phyloP scores from a whole-genome alignment of 148 eudicot genomes.

The Persicaria tinctoria region DNA sequence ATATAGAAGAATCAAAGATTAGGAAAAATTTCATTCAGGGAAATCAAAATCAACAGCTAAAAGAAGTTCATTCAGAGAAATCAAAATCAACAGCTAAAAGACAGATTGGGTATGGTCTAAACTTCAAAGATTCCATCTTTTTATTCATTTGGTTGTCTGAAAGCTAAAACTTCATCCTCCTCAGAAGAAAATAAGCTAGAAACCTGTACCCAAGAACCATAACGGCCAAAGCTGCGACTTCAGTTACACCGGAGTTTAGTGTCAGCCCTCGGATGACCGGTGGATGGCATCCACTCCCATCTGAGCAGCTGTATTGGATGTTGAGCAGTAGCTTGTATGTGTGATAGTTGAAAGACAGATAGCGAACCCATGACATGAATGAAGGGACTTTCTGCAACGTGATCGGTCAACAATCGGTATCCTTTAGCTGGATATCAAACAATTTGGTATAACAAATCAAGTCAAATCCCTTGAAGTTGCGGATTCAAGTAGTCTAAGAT shows the following conservation, averaged over 20 bases:
- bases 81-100: too few species aligned
- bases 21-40: too few species aligned
- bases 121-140: background rate
- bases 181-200: constrained; percentile 26
- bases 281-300: background rate
- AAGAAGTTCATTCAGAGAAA: too few species aligned
- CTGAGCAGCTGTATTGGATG: constrained; percentile 24
- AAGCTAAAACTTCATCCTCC: constrained; percentile 19
- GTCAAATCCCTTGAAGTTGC: too few species aligned
- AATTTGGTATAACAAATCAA: too few species aligned
- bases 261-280: constrained; percentile 3
- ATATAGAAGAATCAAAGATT: too few species aligned
- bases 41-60: too few species aligned
- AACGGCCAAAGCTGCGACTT: constrained; percentile 21
- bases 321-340: constrained; percentile 30
- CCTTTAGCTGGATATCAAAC: too few species aligned
- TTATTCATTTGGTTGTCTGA: background rate
- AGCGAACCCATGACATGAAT: constrained; percentile 37
- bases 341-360: constrained; percentile 32
- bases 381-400: constrained; percentile 26
- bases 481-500: too few species aligned
- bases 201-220: constrained; percentile 31
- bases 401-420: background rate
- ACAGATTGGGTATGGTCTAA: too few species aligned
- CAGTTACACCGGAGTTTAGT: constrained; percentile 10